Base-by-base conservation (phyloP, 2,329 filamentous ascomycete species). In the Hymenoscyphus fructigenus region DNA sequence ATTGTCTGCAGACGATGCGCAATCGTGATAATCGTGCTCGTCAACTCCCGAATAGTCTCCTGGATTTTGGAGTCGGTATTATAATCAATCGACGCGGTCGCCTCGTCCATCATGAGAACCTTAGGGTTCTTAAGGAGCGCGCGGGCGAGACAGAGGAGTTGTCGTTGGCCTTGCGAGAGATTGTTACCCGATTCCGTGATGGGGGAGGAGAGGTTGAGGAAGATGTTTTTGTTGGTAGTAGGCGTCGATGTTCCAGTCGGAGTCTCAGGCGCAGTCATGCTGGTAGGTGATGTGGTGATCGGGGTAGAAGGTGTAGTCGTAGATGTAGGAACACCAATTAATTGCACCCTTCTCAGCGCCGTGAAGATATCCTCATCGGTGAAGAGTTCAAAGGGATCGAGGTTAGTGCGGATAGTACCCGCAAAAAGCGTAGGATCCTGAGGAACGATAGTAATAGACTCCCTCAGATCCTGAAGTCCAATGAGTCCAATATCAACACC, bases 41-140 rank as follows among this genome's bases (percentile, higher is more conserved):
- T 90, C 72, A 98, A 85, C 77, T 97, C 91, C n/a, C 93, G 90
- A 67, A 99, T 93, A 0, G 95, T 98, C 73, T 92, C 92, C 78
- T 99, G 95, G 71, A 99, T 98, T 80, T 97, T 97, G 59, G 89
- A 84, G 74, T 99, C 95, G 1, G 95, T 99, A 5, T 89, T 90
- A 78, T 98, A 98, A 79, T 99, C 95, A 74, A 99, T 98, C 0
- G 92, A 96, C 0, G 95, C 95, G 0, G 95, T 99, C 0, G 95
- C 95, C 81, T 99, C 95, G 78, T 99, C 95, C 95, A 99, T 98
- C 75, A 99, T 90, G n/a, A 99, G 83, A 1, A 99, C 93, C 69
- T 91, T 93, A 0, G 95, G 93, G 38, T 87, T 86, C 79, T 96
- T 97, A 68, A 99, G 89, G 70, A 99, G 87, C 0, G 95, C 95